These are phyloP conservation scores for Oldenlandia corymbosa DNA, from an alignment of 257 asterid species.

Conservation along the genomic window DNA sequence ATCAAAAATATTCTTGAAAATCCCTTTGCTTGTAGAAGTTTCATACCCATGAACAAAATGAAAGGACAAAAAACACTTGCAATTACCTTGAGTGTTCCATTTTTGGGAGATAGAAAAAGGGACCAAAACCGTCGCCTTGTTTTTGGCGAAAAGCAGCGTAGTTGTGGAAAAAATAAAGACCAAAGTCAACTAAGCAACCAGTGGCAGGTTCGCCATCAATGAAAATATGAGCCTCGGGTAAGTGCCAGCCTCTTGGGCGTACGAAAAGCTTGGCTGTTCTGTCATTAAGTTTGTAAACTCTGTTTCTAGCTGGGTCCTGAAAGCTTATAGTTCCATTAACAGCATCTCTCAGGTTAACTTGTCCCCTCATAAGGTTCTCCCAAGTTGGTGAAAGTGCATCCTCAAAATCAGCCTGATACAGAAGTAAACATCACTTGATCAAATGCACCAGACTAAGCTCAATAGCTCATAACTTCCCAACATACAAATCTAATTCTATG, in stretches of 20 bases:
- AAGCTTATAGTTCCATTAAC: constrained; percentile 74
- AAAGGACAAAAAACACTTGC: neutral
- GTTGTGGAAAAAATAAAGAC: constrained; percentile 87
- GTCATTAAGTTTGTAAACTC: constrained; percentile 68
- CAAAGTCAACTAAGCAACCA: constrained; percentile 80
- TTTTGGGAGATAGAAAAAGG: constrained; percentile 92
- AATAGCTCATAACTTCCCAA: neutral
- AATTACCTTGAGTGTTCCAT: constrained; percentile 85
- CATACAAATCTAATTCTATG: no score
- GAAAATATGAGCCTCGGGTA: constrained; percentile 85
- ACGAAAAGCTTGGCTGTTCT: constrained; percentile 86
- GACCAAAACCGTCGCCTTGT: constrained; percentile 80
- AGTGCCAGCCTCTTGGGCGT: constrained; percentile 97
- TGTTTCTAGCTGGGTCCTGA: constrained; percentile 70
- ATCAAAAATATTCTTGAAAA: neutral
- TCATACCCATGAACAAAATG: neutral
- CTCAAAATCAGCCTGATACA: constrained; percentile 82
- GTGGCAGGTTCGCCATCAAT: constrained; percentile 90
- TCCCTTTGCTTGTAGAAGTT: neutral
- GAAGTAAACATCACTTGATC: neutral
- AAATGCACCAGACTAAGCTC: neutral
- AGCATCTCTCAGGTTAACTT: constrained; percentile 76
- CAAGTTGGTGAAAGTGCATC: constrained; percentile 90
- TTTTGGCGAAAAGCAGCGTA: constrained; percentile 46
- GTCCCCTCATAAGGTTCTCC: constrained; percentile 88